Percentiles rank a stretch among this genome's conserved stretches.
These are phyloP conservation scores for Rheum nobile DNA, from an alignment of 148 eudicot species.

Conservation along the genomic window DNA sequence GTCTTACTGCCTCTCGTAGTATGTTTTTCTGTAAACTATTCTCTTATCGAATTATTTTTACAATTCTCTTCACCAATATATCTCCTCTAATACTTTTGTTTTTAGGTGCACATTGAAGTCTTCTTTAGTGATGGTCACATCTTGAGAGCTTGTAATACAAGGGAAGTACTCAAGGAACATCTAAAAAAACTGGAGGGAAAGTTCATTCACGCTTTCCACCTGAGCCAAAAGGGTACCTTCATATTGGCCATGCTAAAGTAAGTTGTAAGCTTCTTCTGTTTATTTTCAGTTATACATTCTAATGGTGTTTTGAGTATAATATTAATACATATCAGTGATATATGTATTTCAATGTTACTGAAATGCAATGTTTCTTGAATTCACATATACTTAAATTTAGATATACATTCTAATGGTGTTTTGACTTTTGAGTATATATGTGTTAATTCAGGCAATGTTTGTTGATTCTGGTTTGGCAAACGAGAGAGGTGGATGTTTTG, in stretches of 20 bases:
- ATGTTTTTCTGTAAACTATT: background rate
- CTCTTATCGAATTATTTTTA: background rate
- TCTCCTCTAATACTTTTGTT: background rate
- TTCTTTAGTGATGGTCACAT: conserved; percentile 65
- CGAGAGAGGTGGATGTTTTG: no score
- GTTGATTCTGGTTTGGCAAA: conserved; percentile 92
- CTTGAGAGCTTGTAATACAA: conserved; percentile 75
- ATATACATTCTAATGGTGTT: no score
- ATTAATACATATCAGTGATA: background rate
- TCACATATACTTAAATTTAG: no score
- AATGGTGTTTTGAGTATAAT: background rate
- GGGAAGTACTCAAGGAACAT: conserved; percentile 63
- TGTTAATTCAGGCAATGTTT: conserved; percentile 69
- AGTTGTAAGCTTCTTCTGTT: conserved; percentile 4
- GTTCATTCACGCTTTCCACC: conserved; percentile 91
- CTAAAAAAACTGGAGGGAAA: conserved; percentile 70
- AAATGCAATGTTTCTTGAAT: no score
- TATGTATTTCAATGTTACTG: background rate
- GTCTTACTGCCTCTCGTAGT: background rate
- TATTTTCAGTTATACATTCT: background rate
- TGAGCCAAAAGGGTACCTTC: conserved; percentile 96
- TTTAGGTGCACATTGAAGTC: conserved; percentile 87
- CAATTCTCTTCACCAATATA: background rate
- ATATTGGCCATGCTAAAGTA: conserved; percentile 98
- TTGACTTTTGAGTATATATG: background rate